phyloP scores from a whole-genome alignment of 352 stramenopile species.

The Globisporangium abappressorium region DNA sequence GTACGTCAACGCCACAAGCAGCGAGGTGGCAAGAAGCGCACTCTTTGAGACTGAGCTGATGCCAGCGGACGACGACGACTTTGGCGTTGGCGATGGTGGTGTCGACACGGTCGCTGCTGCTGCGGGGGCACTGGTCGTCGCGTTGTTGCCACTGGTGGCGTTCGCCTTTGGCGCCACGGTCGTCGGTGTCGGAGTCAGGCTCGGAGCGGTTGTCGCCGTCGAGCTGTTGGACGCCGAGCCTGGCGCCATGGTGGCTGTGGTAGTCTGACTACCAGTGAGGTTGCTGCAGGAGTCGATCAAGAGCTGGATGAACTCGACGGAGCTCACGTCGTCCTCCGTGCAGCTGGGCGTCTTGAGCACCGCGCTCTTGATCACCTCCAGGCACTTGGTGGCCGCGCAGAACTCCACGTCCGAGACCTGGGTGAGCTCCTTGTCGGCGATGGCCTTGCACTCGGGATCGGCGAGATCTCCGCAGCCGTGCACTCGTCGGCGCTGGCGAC shows the following conservation, averaged over 20 bases:
- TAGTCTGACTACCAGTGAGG: neutral
- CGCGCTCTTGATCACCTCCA: neutral
- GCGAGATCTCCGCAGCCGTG: neutral
- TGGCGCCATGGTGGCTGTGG: neutral
- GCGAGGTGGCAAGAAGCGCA: neutral
- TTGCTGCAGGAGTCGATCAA: neutral
- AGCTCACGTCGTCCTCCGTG: neutral
- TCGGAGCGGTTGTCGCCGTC: neutral
- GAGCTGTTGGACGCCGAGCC: neutral
- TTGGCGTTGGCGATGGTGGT: neutral
- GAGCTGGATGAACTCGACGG: slow-evolving; percentile 1
- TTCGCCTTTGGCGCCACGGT: neutral
- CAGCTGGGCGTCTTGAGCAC: neutral
- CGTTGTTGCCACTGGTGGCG: neutral
- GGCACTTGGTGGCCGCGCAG: neutral
- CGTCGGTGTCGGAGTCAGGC: neutral
- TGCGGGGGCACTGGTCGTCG: neutral
- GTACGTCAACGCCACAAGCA: neutral
- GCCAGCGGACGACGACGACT: neutral
- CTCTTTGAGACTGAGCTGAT: neutral
- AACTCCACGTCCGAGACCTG: neutral
- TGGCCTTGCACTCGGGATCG: neutral
- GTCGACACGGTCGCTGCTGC: neutral
- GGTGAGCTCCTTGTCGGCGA: neutral
- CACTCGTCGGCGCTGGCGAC: neutral